Conservation (phyloP, 148 eudicot species). For the Amaranthus palmeri region DNA sequence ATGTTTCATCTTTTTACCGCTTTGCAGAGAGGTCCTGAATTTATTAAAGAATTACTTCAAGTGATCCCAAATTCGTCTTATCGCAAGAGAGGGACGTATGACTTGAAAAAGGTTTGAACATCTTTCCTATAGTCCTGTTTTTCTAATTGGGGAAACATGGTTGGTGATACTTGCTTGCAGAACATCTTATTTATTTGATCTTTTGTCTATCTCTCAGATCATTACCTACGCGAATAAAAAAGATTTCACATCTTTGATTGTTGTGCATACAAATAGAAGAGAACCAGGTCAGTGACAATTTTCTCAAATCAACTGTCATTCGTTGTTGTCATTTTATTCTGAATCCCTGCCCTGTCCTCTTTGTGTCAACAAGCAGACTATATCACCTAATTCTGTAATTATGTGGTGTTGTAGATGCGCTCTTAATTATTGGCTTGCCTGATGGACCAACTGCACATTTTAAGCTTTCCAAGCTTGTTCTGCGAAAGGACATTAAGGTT, state of each 20-base stretch:
- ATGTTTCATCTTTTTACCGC: slow-evolving; percentile 2
- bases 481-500: slow-evolving; percentile 94
- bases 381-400: not conserved
- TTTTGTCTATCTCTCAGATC: slow-evolving; percentile 39
- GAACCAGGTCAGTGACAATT: slow-evolving; percentile 61
- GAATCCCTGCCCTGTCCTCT: not conserved
- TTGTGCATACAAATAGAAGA: slow-evolving; percentile 87
- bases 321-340: not conserved
- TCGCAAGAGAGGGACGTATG: slow-evolving; percentile 91
- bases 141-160: not conserved
- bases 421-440: slow-evolving; percentile 72
- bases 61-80: slow-evolving; percentile 81
- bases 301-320: not conserved
- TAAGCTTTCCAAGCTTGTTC: slow-evolving; percentile 75
- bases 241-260: slow-evolving; percentile 78
- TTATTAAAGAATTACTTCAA: slow-evolving; percentile 64
- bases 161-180: not conserved
- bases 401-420: slow-evolving; percentile 56
- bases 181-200: not conserved
- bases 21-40: slow-evolving; percentile 83
- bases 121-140: not conserved
- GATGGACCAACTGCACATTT: slow-evolving; percentile 98
- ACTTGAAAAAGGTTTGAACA: slow-evolving; percentile 59
- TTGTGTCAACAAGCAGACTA: not conserved
- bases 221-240: slow-evolving; percentile 73